These are phyloP conservation scores for Cinnamomum chago DNA, from an alignment of 164 flowering plant species.

Conservation along the genomic window DNA sequence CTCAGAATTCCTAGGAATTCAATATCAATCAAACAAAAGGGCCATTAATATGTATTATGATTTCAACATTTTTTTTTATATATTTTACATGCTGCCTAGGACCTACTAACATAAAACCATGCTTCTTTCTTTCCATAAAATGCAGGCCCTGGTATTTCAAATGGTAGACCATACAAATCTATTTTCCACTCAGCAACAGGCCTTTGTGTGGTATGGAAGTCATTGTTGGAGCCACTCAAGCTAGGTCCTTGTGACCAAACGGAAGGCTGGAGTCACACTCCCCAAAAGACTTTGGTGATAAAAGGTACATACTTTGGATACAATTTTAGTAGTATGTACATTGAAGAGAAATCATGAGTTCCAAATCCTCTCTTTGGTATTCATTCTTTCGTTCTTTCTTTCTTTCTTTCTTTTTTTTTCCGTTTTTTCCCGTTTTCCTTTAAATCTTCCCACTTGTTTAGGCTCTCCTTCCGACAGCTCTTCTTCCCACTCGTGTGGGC, in stretches of 20 bases:
- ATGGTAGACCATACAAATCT: neutral
- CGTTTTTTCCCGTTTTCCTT: no score
- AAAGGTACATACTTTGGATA: constrained; percentile 2
- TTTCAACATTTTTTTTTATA: no score
- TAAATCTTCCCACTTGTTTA: neutral
- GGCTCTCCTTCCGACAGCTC: no score
- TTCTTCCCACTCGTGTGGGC: no score
- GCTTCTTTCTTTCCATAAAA: neutral
- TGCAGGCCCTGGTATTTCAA: constrained; percentile 7
- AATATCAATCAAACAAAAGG: no score
- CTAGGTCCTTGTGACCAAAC: constrained; percentile 11
- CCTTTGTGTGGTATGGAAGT: constrained; percentile 7
- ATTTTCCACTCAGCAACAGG: constrained; percentile 12
- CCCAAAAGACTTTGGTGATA: neutral
- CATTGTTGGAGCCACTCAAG: constrained; percentile 5
- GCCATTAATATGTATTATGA: no score
- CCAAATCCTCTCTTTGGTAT: no score
- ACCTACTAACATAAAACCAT: no score
- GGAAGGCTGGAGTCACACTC: constrained; percentile 10
- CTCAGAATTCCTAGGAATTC: no score
- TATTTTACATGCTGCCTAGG: neutral
- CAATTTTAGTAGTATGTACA: neutral
- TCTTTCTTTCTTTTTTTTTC: no score
- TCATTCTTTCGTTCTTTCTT: no score
- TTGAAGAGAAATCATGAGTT: no score